Conservation (phyloP, 164 flowering plant species). For the Magnolia kwangsiensis region DNA sequence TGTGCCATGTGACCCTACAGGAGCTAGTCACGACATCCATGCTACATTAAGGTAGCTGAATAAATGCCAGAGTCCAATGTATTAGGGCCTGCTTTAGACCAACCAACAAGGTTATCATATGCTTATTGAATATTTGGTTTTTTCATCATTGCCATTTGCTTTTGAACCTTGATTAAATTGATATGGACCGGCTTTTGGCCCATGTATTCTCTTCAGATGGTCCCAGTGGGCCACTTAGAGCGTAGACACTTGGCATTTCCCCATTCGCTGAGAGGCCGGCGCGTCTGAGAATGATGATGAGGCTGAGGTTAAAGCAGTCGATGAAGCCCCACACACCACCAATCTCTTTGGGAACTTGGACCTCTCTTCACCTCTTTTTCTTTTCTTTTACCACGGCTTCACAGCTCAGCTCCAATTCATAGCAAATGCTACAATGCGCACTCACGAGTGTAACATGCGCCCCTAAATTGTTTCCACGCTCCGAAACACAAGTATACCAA, state of each 20-base stretch:
- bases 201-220: slow-evolving; percentile 22
- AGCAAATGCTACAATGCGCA: no score
- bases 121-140: slow-evolving; percentile 15
- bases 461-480: no score
- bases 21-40: no score
- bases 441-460: no score
- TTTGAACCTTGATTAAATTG: slow-evolving; percentile 10
- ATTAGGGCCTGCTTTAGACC: no score
- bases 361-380: slow-evolving; percentile 26
- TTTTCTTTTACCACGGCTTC: no score
- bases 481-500: no score
- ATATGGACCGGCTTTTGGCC: slow-evolving; percentile 23
- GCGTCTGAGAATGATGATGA: slow-evolving; percentile 24
- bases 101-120: no score
- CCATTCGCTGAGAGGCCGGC: slow-evolving; percentile 34
- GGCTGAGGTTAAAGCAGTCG: slow-evolving; percentile 19
- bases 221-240: slow-evolving; percentile 1
- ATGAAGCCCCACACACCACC: slow-evolving; percentile 32
- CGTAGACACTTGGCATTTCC: slow-evolving; percentile 28
- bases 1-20: no score
- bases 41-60: no score
- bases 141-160: slow-evolving; percentile 18
- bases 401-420: no score
- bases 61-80: no score
- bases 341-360: slow-evolving; percentile 84